A percentile compares a stretch with the other conserved stretches of the same genome.
These are phyloP conservation scores for Trichoderma afroharzianum DNA, from an alignment of 2,329 filamentous ascomycete genomes.

Conservation along the genomic window DNA sequence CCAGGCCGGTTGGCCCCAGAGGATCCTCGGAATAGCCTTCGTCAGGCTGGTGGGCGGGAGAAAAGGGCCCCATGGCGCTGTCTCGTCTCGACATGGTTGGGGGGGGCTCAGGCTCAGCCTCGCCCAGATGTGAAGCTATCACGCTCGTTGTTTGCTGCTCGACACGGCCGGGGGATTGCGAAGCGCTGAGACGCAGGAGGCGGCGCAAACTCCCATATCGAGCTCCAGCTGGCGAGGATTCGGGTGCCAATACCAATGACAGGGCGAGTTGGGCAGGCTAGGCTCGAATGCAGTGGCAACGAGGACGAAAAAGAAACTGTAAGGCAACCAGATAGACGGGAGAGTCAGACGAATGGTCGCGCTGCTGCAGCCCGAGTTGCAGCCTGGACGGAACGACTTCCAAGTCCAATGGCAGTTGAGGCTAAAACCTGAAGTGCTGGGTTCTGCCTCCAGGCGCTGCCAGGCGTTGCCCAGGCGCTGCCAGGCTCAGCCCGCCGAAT, in stretches of 20 bases:
- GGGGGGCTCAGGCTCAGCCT: slow-evolving; percentile 4
- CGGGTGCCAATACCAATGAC: not conserved
- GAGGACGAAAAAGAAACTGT: not conserved
- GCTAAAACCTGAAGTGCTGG: not conserved
- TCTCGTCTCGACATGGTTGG: slow-evolving; percentile 29
- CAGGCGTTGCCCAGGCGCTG: not conserved
- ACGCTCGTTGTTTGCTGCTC: not conserved
- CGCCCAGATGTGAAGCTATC: slow-evolving; percentile 13
- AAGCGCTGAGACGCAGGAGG: slow-evolving; percentile 2
- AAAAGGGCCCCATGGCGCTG: slow-evolving; percentile 17
- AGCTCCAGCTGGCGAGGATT: not conserved
- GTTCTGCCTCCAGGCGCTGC: not conserved
- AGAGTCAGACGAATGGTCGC: not conserved
- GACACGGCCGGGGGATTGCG: slow-evolving; percentile 4
- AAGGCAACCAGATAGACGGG: too few species aligned
- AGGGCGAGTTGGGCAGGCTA: not conserved
- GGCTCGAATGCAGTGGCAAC: not conserved
- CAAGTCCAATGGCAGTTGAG: not conserved
- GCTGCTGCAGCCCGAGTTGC: slow-evolving; percentile 5
- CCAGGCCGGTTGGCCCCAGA: slow-evolving; percentile 41
- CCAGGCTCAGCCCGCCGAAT: not conserved
- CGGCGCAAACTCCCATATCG: slow-evolving; percentile 14
- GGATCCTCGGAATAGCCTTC: slow-evolving; percentile 85
- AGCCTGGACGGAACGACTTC: not conserved
- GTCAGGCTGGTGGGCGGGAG: slow-evolving; percentile 54